phyloP scores from a whole-genome alignment of 768 basidiomycete genomes.

The Clitopilus passeckerianus region DNA sequence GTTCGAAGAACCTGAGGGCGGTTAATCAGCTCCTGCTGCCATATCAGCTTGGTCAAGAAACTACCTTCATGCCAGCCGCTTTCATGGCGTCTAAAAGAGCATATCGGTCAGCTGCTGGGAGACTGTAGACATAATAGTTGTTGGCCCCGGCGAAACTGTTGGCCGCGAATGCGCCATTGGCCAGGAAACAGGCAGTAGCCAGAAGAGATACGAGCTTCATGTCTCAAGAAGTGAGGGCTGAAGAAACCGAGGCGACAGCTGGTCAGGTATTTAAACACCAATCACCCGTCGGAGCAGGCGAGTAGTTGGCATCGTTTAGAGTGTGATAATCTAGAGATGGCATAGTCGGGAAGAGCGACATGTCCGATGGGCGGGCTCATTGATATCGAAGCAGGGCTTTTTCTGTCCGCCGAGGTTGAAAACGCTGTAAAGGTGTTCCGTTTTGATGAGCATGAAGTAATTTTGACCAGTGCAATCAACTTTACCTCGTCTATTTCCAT shows the following conservation, averaged over 20 bases:
- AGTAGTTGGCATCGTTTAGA: neutral
- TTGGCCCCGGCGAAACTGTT: constrained; percentile 14
- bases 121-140: constrained; percentile 17
- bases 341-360: neutral
- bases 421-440: neutral
- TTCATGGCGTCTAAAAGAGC: constrained; percentile 18
- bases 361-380: neutral
- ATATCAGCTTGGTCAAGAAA: neutral
- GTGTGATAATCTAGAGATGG: neutral
- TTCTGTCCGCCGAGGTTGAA: neutral
- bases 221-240: neutral
- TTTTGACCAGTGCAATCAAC: neutral
- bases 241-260: neutral
- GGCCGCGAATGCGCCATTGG: constrained; percentile 1
- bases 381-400: neutral
- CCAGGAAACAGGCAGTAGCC: neutral
- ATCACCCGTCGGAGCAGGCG: neutral
- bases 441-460: neutral
- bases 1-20: constrained; percentile 16
- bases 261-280: neutral
- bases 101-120: constrained; percentile 14
- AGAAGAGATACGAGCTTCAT: neutral
- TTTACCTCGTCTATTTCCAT: neutral
- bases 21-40: neutral
- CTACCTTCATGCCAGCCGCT: constrained; percentile 20